Evolutionary conservation across 805 yeast species (phyloP), one percentile per base, ranked within the genome.

Genomic region (Candida loeiensis): DNA sequence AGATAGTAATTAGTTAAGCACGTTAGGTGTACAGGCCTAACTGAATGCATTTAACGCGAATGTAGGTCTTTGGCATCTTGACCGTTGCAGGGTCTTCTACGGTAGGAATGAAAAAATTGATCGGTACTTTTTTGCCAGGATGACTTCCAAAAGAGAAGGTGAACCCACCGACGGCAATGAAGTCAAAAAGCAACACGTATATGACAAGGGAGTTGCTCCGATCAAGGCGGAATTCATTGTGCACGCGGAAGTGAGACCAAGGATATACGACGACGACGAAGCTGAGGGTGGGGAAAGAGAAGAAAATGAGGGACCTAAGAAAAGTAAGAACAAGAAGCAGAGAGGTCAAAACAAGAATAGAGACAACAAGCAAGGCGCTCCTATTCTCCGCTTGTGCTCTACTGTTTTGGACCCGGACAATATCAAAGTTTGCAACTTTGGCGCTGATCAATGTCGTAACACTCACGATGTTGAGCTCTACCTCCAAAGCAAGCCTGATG

Each of bases 341-440:
- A 69, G 87, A 44, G 96, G 96, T 0, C 96, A 88, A 64, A 88
- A 88, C 61, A 87, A 88, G 59, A 78, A 77, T 44, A 72, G 97
- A 53, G 90, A 85, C 47, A 71, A 86, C 48, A 76, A 73, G 43
- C 95, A 87, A 56, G 68, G 64, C 3, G 79, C 74, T 38, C 95
- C 84, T 44, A 72, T 65, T 6, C 59, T 82, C 34, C 74, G 79
- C 49, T 56, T 89, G 40, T 90, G 96, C 63, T 71, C 79, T 1
- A 66, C 80, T 20, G 66, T 77, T 28, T 61, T 81, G 15, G 84
- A 81, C 48, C 85, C 82, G 2, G 74, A 64, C 9, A 58, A 59
- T 24, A 54, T 54, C 5, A 63, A 53, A 41, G 65, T 56, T 27
- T 85, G 95, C 59, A 64, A 76, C 16, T 80, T 74, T 52, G 93